Evolutionary conservation across 495 filamentous ascomycete species (phyloP).

Genomic region (Penicillium flavigenum): DNA sequence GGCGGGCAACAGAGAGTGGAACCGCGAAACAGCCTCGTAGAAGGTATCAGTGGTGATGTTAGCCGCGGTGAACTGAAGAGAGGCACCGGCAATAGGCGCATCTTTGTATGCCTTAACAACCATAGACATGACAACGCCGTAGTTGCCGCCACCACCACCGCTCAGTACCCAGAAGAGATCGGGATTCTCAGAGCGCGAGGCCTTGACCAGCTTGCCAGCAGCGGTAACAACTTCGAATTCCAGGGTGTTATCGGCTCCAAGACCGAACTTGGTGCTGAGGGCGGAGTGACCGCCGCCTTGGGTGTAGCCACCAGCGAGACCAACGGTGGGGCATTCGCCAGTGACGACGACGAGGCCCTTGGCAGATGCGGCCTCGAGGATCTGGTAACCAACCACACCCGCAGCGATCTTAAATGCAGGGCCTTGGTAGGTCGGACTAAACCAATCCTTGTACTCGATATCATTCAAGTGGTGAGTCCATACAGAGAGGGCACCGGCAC

Average conservation of each 20-base stretch:
- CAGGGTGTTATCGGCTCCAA: constrained; percentile 64
- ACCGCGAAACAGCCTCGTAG: constrained; percentile 43
- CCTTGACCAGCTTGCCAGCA: constrained; percentile 49
- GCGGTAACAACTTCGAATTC: constrained; percentile 63
- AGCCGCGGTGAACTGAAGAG: constrained; percentile 28
- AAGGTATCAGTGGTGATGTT: constrained; percentile 41
- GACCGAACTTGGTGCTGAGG: constrained; percentile 52
- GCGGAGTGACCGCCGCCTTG: constrained; percentile 64
- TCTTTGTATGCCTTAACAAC: constrained; percentile 50
- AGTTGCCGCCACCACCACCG: constrained; percentile 65
- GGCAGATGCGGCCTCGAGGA: constrained; percentile 46
- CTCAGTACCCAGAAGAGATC: constrained; percentile 71
- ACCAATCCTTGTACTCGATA: constrained; percentile 43
- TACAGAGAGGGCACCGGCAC: constrained; percentile 52
- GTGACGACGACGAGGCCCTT: constrained; percentile 33
- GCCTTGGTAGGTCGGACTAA: constrained; percentile 44
- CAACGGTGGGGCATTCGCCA: constrained; percentile 43
- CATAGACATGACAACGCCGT: constrained; percentile 57
- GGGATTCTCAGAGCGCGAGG: constrained; percentile 51
- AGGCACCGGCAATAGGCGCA: constrained; percentile 30
- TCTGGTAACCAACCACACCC: constrained; percentile 51
- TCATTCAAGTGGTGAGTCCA: constrained; percentile 61
- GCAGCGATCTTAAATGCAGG: constrained; percentile 57
- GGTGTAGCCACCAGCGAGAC: constrained; percentile 56
- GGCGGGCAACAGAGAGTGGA: constrained; percentile 45